Conservation (phyloP, 2,329 filamentous ascomycete species). For the Aspergillus felis region DNA sequence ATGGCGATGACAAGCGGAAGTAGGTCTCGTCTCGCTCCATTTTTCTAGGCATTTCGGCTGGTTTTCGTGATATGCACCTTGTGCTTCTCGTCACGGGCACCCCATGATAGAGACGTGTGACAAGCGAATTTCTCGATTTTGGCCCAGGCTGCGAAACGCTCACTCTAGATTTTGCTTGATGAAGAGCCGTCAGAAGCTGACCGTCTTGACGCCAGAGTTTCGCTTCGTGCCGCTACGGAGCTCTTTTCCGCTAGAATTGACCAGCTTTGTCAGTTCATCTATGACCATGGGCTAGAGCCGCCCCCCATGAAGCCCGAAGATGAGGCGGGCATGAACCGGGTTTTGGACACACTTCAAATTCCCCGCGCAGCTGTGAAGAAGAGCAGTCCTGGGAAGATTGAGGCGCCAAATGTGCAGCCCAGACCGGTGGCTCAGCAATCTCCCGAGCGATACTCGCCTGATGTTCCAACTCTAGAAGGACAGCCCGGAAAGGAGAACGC, state of each 20-base stretch:
- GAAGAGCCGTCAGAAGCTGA: background rate
- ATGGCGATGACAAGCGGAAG: constrained; percentile 40
- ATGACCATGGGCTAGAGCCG: constrained; percentile 37
- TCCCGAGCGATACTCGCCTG: constrained; percentile 12
- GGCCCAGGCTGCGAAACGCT: background rate
- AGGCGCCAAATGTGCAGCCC: background rate
- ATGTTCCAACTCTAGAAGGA: constrained; percentile 4
- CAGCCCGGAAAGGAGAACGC: constrained; percentile 6
- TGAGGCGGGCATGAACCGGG: constrained; percentile 35
- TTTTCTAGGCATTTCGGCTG: background rate
- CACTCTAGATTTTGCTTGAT: background rate
- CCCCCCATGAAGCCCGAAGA: constrained; percentile 39
- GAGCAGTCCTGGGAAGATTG: background rate
- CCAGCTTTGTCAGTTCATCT: constrained; percentile 40
- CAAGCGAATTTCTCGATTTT: background rate
- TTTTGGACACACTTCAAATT: constrained; percentile 36
- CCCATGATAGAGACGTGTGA: background rate
- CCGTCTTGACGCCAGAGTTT: constrained; percentile 23
- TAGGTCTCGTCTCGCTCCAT: constrained; percentile 17
- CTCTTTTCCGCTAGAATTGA: constrained; percentile 37
- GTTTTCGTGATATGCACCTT: background rate
- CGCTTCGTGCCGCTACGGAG: constrained; percentile 34
- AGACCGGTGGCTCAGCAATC: constrained; percentile 3
- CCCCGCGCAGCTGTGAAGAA: constrained; percentile 21
- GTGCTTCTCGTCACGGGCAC: background rate